Conservation (phyloP, 768 basidiomycete species). For the Tulasnella sp. region DNA sequence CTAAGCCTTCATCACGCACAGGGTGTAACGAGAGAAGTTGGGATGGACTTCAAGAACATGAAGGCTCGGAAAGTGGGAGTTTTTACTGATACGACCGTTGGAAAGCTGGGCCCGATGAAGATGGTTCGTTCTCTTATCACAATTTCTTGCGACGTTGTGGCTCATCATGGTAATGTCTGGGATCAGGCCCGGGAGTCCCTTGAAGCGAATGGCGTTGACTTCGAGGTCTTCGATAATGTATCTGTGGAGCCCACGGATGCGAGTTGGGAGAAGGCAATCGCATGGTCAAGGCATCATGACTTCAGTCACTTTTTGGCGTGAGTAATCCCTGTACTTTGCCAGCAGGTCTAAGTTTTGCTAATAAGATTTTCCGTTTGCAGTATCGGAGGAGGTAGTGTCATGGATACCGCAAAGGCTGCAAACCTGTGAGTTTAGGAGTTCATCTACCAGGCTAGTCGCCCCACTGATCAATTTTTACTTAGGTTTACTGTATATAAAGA, state of each 20-base stretch:
- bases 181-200: conserved; percentile 63
- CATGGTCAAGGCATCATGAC: conserved; percentile 75
- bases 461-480: background rate
- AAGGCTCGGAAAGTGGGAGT: conserved; percentile 85
- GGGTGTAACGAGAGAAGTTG: conserved; percentile 80
- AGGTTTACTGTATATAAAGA: conserved; percentile 89
- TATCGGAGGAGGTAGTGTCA: conserved; percentile 87
- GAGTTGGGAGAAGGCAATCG: conserved; percentile 79
- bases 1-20: too few species aligned
- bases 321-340: conserved; percentile 23
- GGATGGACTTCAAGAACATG: conserved; percentile 92
- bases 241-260: conserved; percentile 87
- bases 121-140: conserved; percentile 37
- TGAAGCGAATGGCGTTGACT: conserved; percentile 61
- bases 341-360: background rate
- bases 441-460: background rate
- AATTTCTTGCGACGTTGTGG: background rate
- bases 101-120: conserved; percentile 70
- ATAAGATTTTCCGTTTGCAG: conserved; percentile 29
- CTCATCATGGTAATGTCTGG: conserved; percentile 1
- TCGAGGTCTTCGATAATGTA: conserved; percentile 70
- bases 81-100: conserved; percentile 83
- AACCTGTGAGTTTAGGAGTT: conserved; percentile 49
- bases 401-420: conserved; percentile 92
- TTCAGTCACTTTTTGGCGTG: conserved; percentile 91